Conservation (phyloP, 805 yeast genomes). For the Ogataea paradorogensis region DNA sequence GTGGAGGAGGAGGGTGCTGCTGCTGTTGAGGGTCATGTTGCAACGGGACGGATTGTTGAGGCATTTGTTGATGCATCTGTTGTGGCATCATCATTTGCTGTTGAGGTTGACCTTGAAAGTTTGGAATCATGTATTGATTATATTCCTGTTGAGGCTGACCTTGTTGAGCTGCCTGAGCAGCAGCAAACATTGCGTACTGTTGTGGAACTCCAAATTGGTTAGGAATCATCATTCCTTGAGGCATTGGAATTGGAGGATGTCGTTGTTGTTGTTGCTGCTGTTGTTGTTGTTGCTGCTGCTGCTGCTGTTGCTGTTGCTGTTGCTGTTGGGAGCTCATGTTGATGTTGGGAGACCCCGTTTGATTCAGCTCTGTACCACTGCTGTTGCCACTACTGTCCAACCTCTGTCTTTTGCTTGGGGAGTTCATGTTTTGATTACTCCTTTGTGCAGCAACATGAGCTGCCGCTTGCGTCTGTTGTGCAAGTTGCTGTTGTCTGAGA, state of each 20-base stretch:
- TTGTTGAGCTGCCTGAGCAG: conserved; percentile 24
- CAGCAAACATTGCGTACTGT: conserved; percentile 29
- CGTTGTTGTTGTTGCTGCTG: conserved; percentile 16
- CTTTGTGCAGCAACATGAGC: conserved; percentile 21
- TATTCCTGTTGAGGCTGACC: conserved; percentile 21
- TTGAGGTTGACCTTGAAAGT: conserved; percentile 26
- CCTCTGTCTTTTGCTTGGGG: conserved; percentile 29
- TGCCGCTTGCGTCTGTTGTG: conserved; percentile 19
- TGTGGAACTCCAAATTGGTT: conserved; percentile 31
- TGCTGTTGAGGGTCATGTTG: conserved; percentile 20
- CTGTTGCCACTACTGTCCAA: conserved; percentile 17
- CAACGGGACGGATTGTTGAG: conserved; percentile 16
- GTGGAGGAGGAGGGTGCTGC: conserved; percentile 16
- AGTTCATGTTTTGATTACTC: conserved; percentile 14
- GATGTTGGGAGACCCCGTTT: conserved; percentile 13
- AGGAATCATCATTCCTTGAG: conserved; percentile 31
- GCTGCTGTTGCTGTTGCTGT: conserved; percentile 15
- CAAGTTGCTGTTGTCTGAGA: conserved; percentile 26
- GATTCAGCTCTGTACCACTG: conserved; percentile 12
- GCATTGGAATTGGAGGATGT: conserved; percentile 24
- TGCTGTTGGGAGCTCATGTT: conserved; percentile 14
- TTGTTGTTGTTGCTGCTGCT: conserved; percentile 10
- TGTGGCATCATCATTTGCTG: conserved; percentile 26
- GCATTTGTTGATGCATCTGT: conserved; percentile 20
- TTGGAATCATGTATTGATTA: conserved; percentile 28